phyloP scores from a whole-genome alignment of 352 stramenopile species.

The Blastocystis sp. region DNA sequence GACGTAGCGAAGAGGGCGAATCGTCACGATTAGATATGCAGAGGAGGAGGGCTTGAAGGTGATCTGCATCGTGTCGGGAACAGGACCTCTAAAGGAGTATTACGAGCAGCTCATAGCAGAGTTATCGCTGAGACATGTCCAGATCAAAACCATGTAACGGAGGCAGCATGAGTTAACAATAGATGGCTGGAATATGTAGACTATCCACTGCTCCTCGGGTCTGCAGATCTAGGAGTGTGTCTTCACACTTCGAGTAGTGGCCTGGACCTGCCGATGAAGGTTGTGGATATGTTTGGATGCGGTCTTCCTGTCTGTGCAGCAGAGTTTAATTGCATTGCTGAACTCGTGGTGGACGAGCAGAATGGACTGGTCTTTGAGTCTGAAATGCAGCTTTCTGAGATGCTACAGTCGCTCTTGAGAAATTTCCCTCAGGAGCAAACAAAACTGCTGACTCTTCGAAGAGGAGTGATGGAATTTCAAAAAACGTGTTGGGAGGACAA shows the following conservation, averaged over 20 bases:
- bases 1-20: neutral
- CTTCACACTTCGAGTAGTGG: conserved; percentile 96
- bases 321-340: conserved; percentile 85
- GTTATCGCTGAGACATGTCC: conserved; percentile 74
- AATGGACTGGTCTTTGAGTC: conserved; percentile 73
- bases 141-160: conserved; percentile 74
- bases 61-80: conserved; percentile 85
- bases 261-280: conserved; percentile 98
- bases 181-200: conserved; percentile 89
- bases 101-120: conserved; percentile 77
- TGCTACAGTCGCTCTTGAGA: conserved; percentile 53
- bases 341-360: conserved; percentile 87
- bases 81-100: conserved; percentile 85
- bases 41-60: conserved; percentile 67
- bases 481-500: conserved; percentile 55
- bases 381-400: conserved; percentile 60
- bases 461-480: conserved; percentile 26
- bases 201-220: conserved; percentile 88
- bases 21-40: conserved; percentile 59
- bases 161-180: neutral
- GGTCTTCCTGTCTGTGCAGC: conserved; percentile 90
- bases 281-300: conserved; percentile 98
- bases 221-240: conserved; percentile 89
- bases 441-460: conserved; percentile 15
- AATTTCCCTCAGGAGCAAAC: conserved; percentile 25